Base-by-base conservation (phyloP, 1,284 basidiomycete species). In the Cutaneotrichosporon cavernicola region DNA sequence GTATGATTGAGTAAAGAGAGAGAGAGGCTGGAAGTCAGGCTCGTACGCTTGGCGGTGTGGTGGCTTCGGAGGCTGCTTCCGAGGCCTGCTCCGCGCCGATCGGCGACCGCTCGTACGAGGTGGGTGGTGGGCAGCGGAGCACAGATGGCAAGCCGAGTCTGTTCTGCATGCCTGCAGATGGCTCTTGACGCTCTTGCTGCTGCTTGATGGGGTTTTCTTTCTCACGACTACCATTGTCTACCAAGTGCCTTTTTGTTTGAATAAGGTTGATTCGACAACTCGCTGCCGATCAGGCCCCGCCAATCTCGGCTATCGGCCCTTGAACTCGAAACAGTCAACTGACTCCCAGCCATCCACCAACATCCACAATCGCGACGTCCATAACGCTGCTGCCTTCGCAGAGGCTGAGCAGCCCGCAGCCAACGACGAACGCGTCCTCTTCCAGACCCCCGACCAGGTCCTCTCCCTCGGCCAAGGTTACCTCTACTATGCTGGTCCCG, bases 401-500 rank as follows among this genome's bases (percentile, higher is more conserved):
- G 36, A 56, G 21, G 22, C 36, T 4, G 38, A 56, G 9, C 21
- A 11, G 13, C 11, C 9, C 16, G 22, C 22, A 4, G 11, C 53
- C 21, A 38, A 26, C 26, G 3, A 13, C 21, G 61, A 62, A 38
- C 58, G 58, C 13, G 47, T 56, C 1, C 58, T 64, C n/a, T 52
- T 64, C 58, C 32, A 38, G 26, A 43, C 43, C 22, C 21, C 43
- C 11, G 58, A 57, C 34, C 53, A 64, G 53, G 14, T 50, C 4
- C 53, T 68, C 43, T 22, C 61, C 46, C 18, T 58, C 49, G 64
- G 61, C 22, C 64, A 61, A 5, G 66, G 66, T 0, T 65, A 61
- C 56, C 18, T 68, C 18, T 14, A 55, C 21, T 68, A 63, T 60
- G 10, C 34, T 5, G 66, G 66, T 8, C 66, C 66, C 5, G 46